Percentiles rank a stretch among this genome's conserved stretches.
phyloP scores from a whole-genome alignment of 352 stramenopile species.

The Phytophthora syringae region DNA sequence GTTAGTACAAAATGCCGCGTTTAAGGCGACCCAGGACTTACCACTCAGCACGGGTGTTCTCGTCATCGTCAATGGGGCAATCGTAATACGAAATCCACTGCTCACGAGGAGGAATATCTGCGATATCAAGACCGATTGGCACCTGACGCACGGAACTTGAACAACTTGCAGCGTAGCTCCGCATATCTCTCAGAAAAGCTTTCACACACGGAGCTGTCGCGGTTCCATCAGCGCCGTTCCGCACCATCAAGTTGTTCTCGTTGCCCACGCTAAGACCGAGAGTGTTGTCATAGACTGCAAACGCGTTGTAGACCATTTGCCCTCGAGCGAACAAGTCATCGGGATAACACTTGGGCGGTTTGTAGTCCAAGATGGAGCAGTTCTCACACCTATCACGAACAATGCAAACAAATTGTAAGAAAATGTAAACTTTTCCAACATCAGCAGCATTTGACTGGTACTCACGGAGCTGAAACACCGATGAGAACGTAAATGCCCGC shows the following conservation, averaged over 20 bases:
- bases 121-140: constrained; percentile 69
- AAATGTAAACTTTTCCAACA: neutral
- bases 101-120: constrained; percentile 58
- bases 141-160: constrained; percentile 48
- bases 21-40: too few species aligned
- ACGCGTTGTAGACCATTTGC: constrained; percentile 64
- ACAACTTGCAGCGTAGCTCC: constrained; percentile 52
- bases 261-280: constrained; percentile 54
- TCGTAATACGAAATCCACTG: constrained; percentile 78
- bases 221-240: constrained; percentile 22
- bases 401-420: neutral
- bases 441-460: too few species aligned
- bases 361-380: constrained; percentile 47
- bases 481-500: constrained; percentile 82
- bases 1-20: too few species aligned
- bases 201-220: constrained; percentile 61
- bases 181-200: constrained; percentile 55
- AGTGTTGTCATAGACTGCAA: constrained; percentile 70
- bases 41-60: constrained; percentile 61
- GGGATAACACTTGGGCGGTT: constrained; percentile 52
- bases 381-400: constrained; percentile 44
- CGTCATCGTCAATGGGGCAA: constrained; percentile 52
- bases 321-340: constrained; percentile 47
- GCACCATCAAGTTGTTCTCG: constrained; percentile 33
- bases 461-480: constrained; percentile 60